Evolutionary conservation across 1,284 basidiomycete species (phyloP), one percentile per base, ranked within the genome.

Genomic region (Apiotrichum domesticum): DNA sequence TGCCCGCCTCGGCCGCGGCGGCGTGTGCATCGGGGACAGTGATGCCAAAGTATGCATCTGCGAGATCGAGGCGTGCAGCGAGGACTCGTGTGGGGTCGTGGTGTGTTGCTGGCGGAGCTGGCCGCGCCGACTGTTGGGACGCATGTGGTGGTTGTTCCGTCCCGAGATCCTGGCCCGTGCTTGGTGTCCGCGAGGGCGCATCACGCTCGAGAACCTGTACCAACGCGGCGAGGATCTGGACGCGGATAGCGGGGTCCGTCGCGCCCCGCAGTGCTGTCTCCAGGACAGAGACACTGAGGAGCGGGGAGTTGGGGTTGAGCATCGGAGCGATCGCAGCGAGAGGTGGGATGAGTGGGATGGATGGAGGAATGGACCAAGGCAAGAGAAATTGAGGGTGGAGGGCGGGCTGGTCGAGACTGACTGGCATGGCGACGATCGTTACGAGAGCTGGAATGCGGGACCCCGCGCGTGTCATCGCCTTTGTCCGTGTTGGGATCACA

Each of bases 151-250:
- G 2, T 21, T 21, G 21, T 21, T 21, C 21, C 21, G 21, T 21
- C 21, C 21, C 21, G 21, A 21, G 21, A 21, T 21, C 21, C 21
- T 21, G 21, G 21, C 21, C 21, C 21, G 21, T 21, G 21, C 21
- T 21, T 21, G 21, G 21, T 21, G 21, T 21, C 21, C 21, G 21
- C 21, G 21, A 21, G 32, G 45, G 45, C 0, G 43, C n/a, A 13
- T 49, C 56, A 4, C 45, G 34, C 52, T 52, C 34, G 4, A 72
- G 60, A 6, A 70, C 51, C 33, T 67, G 62, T 5, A 72, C 52
- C 40, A 65, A 65, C 5, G 70, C 67, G 5, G 61, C 56, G 39
- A 74, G 60, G 9, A 74, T 63, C 44, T 64, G 66, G 15, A 70
- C 63, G 3, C 67, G 61, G 35, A 63, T 45, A 0, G 37, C 47